These are phyloP conservation scores for Phytophthora megakarya DNA, from an alignment of 352 stramenopile species.

Conservation along the genomic window DNA sequence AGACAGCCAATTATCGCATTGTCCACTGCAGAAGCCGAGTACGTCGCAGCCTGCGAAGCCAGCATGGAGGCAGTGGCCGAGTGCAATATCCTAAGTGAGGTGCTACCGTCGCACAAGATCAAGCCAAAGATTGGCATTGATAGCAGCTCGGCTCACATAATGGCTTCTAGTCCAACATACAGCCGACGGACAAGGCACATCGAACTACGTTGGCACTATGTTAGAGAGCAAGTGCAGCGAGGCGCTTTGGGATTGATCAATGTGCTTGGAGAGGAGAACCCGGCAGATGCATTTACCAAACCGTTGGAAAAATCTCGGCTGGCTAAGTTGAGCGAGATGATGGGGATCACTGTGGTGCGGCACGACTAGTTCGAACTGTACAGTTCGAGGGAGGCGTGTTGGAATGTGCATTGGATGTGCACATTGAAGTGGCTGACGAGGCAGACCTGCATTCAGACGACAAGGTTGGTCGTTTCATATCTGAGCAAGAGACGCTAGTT, in stretches of 20 bases:
- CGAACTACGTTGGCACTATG: slow-evolving; percentile 1
- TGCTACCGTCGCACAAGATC: not conserved
- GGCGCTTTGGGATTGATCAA: not conserved
- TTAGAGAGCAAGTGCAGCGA: not conserved
- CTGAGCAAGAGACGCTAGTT: too few species aligned
- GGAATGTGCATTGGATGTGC: too few species aligned
- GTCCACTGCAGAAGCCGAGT: slow-evolving; percentile 1
- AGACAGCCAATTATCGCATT: not conserved
- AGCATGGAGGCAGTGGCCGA: not conserved
- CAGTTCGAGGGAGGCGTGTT: not conserved
- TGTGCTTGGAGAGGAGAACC: not conserved
- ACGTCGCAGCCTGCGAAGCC: slow-evolving; percentile 10
- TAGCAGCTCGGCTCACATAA: not conserved
- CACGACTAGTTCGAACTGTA: slow-evolving; percentile 9
- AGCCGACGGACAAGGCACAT: slow-evolving; percentile 2
- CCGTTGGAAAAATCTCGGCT: slow-evolving; percentile 2
- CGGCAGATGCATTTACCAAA: slow-evolving; percentile 10
- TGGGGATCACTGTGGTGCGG: not conserved
- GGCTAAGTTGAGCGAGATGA: slow-evolving; percentile 1
- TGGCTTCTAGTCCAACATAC: slow-evolving; percentile 7
- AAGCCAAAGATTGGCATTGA: not conserved
- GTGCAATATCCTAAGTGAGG: slow-evolving; percentile 1
- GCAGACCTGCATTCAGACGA: too few species aligned
- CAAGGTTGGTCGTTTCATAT: too few species aligned
- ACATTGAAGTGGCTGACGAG: too few species aligned